Base-by-base conservation (phyloP, 2,329 filamentous ascomycete genomes). In the Xylariaceae sp. region DNA sequence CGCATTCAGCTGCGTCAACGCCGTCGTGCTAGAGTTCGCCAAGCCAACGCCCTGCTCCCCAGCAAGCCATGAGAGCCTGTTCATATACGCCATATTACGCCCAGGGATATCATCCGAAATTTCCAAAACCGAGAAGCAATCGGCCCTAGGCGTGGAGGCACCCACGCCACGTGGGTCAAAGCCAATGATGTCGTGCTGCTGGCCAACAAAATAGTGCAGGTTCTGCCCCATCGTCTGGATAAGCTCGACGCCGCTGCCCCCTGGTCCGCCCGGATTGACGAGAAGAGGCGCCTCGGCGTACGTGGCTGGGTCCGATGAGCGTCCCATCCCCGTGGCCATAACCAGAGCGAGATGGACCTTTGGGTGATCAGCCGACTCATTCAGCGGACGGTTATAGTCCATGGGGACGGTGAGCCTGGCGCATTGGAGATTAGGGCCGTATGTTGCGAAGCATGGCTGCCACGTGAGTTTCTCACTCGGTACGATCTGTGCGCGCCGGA, bases 91-190 rank as follows among this genome's bases (percentile, higher is more conserved):
- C 4, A 66, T 35, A 47, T 67, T 71, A 3, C 63, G 67, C 3
- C 70, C 70, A 13, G 63, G 63, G n/a, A 70, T 44, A 8, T 65
- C 58, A 47, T 59, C 18, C 44, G 67, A 42, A 53, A 62, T 57
- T 55, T 68, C 65, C 47, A 63, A 39, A 1, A 65, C 63, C 4
- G 57, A 66, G 55, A 75, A 78, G 62, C 77, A 79, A 62, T 77
- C 73, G 13, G 74, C 73, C 18, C 62, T 62, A 1, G 77, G 77
- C 0, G 71, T 73, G 1, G 75, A 77, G 49, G 69, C 73, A 10
- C 73, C 74, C 48, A 76, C 70, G 53, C 78, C 78, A 15, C 79
- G 73, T 1, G 79, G 79, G 63, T 81, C 79, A 55, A 80, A 81
- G 1, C 77, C 75, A 52, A 82, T 72, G 17, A 81, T 66, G 60